phyloP scores from a whole-genome alignment of 139 green algal species.

The Picochlorum sp. region DNA sequence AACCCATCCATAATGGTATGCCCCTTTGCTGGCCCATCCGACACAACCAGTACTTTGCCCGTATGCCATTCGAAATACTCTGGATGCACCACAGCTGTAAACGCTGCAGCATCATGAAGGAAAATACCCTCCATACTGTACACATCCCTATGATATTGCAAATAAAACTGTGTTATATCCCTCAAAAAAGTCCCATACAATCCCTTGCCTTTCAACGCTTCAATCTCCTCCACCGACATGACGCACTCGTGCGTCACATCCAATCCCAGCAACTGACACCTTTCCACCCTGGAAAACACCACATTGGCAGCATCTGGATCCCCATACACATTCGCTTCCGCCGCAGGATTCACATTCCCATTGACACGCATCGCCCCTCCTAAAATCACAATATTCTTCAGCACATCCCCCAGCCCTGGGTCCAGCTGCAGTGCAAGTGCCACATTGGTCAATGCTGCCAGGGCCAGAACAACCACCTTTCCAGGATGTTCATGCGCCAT shows the following conservation, averaged over 20 bases:
- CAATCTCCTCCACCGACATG: constrained; percentile 32
- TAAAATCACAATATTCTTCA: constrained; percentile 50
- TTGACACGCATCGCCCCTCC: constrained; percentile 71
- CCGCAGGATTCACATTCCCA: constrained; percentile 80
- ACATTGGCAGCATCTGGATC: constrained; percentile 67
- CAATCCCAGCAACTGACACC: constrained; percentile 43
- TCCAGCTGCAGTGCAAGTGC: constrained; percentile 68
- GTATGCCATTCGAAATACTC: constrained; percentile 54
- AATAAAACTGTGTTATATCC: constrained; percentile 60
- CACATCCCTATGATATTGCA: constrained; percentile 45
- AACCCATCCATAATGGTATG: constrained; percentile 57
- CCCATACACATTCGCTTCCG: constrained; percentile 70
- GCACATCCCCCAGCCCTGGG: constrained; percentile 31
- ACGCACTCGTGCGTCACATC: constrained; percentile 58
- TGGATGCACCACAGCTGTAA: constrained; percentile 51
- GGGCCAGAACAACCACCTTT: constrained; percentile 61
- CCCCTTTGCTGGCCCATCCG: constrained; percentile 42
- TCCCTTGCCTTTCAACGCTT: constrained; percentile 31
- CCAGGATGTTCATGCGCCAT: constrained; percentile 37
- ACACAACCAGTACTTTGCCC: constrained; percentile 45
- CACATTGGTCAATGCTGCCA: constrained; percentile 81
- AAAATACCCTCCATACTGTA: constrained; percentile 48
- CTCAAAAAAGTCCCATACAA: constrained; percentile 49
- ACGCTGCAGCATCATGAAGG: constrained; percentile 60
- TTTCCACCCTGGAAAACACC: constrained; percentile 40